A percentile compares a stretch with the other conserved stretches of the same genome.
Conservation (phyloP, 768 basidiomycete species). For the Tricholomella constricta region DNA sequence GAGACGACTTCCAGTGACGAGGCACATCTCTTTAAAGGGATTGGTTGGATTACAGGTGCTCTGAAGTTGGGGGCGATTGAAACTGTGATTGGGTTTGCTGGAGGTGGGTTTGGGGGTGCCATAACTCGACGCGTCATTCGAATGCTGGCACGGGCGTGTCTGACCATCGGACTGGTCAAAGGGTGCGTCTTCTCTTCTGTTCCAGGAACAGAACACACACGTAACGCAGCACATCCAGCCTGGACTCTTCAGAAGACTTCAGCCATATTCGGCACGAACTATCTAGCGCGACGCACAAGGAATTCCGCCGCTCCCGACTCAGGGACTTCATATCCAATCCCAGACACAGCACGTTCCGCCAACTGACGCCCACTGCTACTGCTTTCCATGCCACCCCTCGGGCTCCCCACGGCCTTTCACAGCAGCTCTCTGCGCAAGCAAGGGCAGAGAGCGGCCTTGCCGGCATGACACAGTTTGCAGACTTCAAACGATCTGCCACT, state of each 20-base stretch:
- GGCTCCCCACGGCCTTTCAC: constrained; percentile 18
- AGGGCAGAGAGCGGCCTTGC: constrained; percentile 3
- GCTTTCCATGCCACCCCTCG: constrained; percentile 39
- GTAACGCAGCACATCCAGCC: constrained; percentile 30
- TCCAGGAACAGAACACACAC: background rate
- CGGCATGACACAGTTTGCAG: constrained; percentile 24
- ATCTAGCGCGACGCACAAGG: constrained; percentile 12
- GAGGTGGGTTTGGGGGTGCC: constrained; percentile 50
- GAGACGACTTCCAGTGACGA: constrained; percentile 47
- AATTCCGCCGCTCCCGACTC: constrained; percentile 36
- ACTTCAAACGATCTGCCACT: constrained; percentile 14
- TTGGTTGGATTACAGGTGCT: constrained; percentile 64
- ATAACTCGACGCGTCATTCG: constrained; percentile 62
- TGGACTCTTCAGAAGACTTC: constrained; percentile 59
- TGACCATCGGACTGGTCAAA: constrained; percentile 66
- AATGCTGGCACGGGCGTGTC: constrained; percentile 49
- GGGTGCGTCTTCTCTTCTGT: constrained; percentile 48
- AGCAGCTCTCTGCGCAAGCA: constrained; percentile 12
- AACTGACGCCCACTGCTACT: constrained; percentile 48
- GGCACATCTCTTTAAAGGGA: constrained; percentile 56
- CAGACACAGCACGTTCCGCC: constrained; percentile 53
- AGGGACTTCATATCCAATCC: constrained; percentile 56
- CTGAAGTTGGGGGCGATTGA: constrained; percentile 67
- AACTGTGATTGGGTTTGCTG: constrained; percentile 62
- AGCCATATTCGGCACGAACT: constrained; percentile 44